A percentile compares a stretch with the other conserved stretches of the same genome.
Conservation (phyloP, 2,329 filamentous ascomycete species). For the Colletotrichum horii region DNA sequence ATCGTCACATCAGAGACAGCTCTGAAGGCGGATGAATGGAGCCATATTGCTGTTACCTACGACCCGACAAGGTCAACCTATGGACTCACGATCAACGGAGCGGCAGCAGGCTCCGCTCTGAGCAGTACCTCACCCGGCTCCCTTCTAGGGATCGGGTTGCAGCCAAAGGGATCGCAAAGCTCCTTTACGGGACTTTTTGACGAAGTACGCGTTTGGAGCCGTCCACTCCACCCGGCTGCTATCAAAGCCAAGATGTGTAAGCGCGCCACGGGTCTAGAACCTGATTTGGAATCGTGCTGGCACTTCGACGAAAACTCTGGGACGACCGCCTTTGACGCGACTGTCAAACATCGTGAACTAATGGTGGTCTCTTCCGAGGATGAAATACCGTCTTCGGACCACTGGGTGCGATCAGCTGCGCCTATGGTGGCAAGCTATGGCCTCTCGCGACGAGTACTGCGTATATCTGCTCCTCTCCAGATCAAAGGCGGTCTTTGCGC, state of each 20-base stretch:
- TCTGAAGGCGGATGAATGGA: background rate
- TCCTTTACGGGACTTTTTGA: background rate
- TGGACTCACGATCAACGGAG: too few relatives aligned
- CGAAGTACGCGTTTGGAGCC: background rate
- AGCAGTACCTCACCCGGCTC: background rate
- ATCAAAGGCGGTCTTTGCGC: background rate
- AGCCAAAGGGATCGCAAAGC: too few relatives aligned
- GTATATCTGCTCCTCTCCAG: background rate
- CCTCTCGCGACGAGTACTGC: background rate
- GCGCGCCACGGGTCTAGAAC: background rate
- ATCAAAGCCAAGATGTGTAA: background rate
- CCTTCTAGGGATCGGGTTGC: too few relatives aligned
- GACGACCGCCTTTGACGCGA: background rate
- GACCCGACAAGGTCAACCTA: background rate
- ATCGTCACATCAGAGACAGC: background rate
- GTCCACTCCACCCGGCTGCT: background rate
- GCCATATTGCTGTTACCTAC: background rate
- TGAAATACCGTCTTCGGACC: background rate
- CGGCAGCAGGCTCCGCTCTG: background rate
- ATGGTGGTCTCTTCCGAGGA: background rate
- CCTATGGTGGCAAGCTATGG: background rate
- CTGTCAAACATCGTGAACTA: background rate
- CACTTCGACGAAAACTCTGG: background rate
- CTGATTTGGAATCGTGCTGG: background rate
- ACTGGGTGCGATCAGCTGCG: background rate